Evolutionary conservation across 2,329 filamentous ascomycete genomes (phyloP).

Genomic region (Boeremia exigua): DNA sequence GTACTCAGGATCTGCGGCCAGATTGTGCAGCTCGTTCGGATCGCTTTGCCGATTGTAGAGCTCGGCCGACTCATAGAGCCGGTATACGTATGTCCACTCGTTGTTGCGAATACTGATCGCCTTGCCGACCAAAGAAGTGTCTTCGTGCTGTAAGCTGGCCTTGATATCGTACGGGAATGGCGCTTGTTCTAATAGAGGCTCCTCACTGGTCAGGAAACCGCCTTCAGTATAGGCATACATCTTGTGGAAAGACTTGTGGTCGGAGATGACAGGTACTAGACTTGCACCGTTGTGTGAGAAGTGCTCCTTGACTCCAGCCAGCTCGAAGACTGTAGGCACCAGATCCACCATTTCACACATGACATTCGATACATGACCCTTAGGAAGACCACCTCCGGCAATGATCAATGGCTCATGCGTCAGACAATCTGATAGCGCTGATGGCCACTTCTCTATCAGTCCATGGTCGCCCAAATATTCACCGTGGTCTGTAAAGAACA

Average conservation of each 20-base stretch:
- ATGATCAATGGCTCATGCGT: background rate
- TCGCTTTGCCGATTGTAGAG: background rate
- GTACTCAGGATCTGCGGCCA: background rate
- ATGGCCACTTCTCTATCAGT: background rate
- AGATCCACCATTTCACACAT: background rate
- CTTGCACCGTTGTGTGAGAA: background rate
- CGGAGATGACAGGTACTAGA: background rate
- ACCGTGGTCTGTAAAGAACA: background rate
- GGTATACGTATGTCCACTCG: background rate
- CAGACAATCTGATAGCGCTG: background rate
- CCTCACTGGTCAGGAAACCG: background rate
- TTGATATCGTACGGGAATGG: background rate
- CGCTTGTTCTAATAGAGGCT: background rate
- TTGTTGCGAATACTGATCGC: background rate
- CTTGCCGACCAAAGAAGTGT: background rate
- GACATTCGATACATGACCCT: background rate
- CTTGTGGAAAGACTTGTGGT: background rate
- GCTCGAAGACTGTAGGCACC: background rate
- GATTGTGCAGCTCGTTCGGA: background rate
- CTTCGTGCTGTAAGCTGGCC: background rate
- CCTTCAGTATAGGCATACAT: background rate
- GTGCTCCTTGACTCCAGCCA: background rate
- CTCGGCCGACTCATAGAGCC: background rate
- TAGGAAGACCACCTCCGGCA: background rate
- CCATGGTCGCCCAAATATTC: background rate